Conservation (phyloP, 139 green algal genomes). For the Picochlorum sp. region DNA sequence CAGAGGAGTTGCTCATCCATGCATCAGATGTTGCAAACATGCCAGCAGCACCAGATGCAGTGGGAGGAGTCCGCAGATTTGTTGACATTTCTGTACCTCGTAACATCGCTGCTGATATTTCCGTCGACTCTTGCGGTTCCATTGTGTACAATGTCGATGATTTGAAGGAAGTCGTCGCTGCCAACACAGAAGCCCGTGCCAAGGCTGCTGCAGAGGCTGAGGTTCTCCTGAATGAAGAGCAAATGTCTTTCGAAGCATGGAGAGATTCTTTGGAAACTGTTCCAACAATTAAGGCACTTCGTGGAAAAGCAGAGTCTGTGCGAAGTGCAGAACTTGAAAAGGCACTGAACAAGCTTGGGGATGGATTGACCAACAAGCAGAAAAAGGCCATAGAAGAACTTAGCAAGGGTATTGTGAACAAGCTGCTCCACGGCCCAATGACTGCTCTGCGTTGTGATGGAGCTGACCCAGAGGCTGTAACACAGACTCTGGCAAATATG, state of each 20-base stretch:
- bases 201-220: constrained; percentile 66
- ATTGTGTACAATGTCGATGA: constrained; percentile 99
- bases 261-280: constrained; percentile 96
- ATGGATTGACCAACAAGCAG: constrained; percentile 95
- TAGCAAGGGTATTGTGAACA: constrained; percentile 92
- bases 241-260: constrained; percentile 90
- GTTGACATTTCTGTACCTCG: constrained; percentile 96
- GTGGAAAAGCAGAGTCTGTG: constrained; percentile 88
- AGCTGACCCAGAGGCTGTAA: constrained; percentile 72
- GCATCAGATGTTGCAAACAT: constrained; percentile 47
- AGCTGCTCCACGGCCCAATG: constrained; percentile 99
- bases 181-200: constrained; percentile 85
- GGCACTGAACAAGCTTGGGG: constrained; percentile 76
- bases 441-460: constrained; percentile 87
- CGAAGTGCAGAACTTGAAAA: constrained; percentile 87
- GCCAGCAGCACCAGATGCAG: constrained; percentile 14
- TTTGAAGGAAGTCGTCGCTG: constrained; percentile 92
- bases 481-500: constrained; percentile 96
- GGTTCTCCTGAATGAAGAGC: constrained; percentile 55
- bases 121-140: constrained; percentile 39
- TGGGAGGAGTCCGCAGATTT: constrained; percentile 84
- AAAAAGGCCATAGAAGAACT: constrained; percentile 90
- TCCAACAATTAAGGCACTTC: constrained; percentile 97
- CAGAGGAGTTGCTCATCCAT: constrained; percentile 76
- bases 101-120: constrained; percentile 85